Evolutionary conservation across 2,329 filamentous ascomycete genomes (phyloP).

Genomic region (Pseudogymnoascus sp.): DNA sequence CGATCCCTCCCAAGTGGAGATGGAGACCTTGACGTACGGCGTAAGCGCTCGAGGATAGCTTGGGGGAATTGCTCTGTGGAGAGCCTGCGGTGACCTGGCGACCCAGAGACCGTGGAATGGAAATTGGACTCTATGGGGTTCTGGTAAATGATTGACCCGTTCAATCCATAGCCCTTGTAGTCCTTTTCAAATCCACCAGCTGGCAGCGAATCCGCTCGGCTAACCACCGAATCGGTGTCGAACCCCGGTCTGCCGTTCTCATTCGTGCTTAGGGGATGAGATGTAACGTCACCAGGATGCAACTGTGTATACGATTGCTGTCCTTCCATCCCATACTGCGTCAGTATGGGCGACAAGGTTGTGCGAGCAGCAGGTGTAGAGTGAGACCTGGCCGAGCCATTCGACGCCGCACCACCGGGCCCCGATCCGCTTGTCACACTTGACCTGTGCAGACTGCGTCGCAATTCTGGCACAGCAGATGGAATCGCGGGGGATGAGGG

Average conservation of each 20-base stretch:
- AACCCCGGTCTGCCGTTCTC: not conserved
- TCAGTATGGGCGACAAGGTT: not conserved
- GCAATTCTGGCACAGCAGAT: constrained; percentile 40
- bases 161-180: constrained; percentile 28
- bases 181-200: constrained; percentile 22
- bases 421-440: constrained; percentile 41
- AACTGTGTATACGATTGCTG: not conserved
- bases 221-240: not conserved
- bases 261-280: not conserved
- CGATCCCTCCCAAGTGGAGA: constrained; percentile 28
- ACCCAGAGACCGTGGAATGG: constrained; percentile 22
- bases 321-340: not conserved
- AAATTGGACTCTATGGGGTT: not conserved
- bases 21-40: constrained; percentile 26
- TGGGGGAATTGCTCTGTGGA: constrained; percentile 28
- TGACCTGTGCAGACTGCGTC: constrained; percentile 49
- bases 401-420: constrained; percentile 33
- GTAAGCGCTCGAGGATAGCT: constrained; percentile 26
- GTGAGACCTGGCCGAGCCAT: constrained; percentile 53
- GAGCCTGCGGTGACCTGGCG: constrained; percentile 19
- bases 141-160: constrained; percentile 13
- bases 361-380: constrained; percentile 52
- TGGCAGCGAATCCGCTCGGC: constrained; percentile 3
- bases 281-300: constrained; percentile 20
- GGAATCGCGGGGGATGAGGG: constrained; percentile 47